Conservation (phyloP, 2,329 filamentous ascomycete genomes). For the Daldinia sp. region DNA sequence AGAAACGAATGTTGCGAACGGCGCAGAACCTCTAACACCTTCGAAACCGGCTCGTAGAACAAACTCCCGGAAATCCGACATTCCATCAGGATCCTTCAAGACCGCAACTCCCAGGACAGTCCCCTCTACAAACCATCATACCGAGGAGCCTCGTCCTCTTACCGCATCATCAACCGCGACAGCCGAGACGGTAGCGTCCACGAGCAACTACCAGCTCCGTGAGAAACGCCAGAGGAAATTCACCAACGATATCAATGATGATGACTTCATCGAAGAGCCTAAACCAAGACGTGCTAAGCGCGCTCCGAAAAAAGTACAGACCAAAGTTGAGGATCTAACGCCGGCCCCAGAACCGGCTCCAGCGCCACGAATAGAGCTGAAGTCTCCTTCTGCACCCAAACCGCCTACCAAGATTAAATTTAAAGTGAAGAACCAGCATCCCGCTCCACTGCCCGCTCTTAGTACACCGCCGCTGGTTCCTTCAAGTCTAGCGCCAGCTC, state of each 20-base stretch:
- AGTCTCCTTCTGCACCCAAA: slow-evolving; percentile 36
- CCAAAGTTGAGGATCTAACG: slow-evolving; percentile 42
- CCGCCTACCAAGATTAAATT: slow-evolving; percentile 52
- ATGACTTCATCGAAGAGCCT: slow-evolving; percentile 51
- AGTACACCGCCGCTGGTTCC: slow-evolving; percentile 41
- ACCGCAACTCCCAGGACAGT: slow-evolving; percentile 43
- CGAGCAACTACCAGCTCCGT: slow-evolving; percentile 65
- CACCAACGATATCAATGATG: slow-evolving; percentile 61
- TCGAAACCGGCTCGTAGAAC: slow-evolving; percentile 37
- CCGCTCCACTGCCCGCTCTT: slow-evolving; percentile 33
- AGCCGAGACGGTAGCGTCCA: slow-evolving; percentile 62
- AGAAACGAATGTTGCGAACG: slow-evolving; percentile 36
- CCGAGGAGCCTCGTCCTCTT: slow-evolving; percentile 63
- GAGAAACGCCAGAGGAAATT: slow-evolving; percentile 68
- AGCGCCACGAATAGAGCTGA: slow-evolving; percentile 25
- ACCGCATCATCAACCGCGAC: slow-evolving; percentile 67
- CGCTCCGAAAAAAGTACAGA: slow-evolving; percentile 48
- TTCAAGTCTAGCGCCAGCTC: neutral
- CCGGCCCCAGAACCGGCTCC: slow-evolving; percentile 32
- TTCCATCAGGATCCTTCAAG: slow-evolving; percentile 58
- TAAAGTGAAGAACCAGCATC: slow-evolving; percentile 48
- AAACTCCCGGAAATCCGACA: slow-evolving; percentile 51
- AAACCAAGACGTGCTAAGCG: slow-evolving; percentile 50
- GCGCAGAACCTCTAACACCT: slow-evolving; percentile 21
- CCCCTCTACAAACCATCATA: slow-evolving; percentile 51